Base-by-base conservation (phyloP, 1,139 yeast species). In the Lodderomyces theae region DNA sequence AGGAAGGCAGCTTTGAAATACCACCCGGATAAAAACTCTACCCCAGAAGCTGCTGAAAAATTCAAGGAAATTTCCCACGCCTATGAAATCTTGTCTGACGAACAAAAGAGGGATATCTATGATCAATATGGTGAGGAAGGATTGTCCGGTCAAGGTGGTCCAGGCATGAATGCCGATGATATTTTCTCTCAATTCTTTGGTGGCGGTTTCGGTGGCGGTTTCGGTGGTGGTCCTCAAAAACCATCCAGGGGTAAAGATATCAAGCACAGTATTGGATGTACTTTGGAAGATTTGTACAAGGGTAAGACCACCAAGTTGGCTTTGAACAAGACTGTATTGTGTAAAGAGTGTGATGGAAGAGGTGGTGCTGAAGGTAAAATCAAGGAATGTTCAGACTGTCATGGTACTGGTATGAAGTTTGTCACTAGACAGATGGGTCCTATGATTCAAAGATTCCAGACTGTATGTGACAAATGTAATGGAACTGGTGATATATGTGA, bases 341-440 rank as follows among this genome's bases (percentile, higher is more conserved):
- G 99, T 80, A 78, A 79, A 59, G 60, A 78, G 37, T 92, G 99
- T 75, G 85, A 87, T 43, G 99, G 98, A 57, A 82, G 82, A 58
- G 99, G 99, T 64, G 98, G 98, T 69, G 88, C 88, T 62, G 88
- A 82, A 53, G 95, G 95, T 46, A 77, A 88, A 47, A 95, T 90
- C 53, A 86, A 85, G 74, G 81, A 82, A 58, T 92, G 99, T 82
- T 53, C 82, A 43, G 66, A 81, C 37, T 92, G 99, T 82, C 66
- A 65, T 49, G 99, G 99, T 68, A 77, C 79, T 57, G 99, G 99
- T 79, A 73, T 85, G 66, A 87, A 82, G 67, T 85, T 92, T 54
- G 85, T 90, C 54, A 88, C 97, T 44, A 86, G 96, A 74, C 97
- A 92, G 69, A 90, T 92, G 97, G 99, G 99, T 53, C 97, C 96